Conservation (phyloP, 2,329 filamentous ascomycete species). For the Ceratocystis colombiana region DNA sequence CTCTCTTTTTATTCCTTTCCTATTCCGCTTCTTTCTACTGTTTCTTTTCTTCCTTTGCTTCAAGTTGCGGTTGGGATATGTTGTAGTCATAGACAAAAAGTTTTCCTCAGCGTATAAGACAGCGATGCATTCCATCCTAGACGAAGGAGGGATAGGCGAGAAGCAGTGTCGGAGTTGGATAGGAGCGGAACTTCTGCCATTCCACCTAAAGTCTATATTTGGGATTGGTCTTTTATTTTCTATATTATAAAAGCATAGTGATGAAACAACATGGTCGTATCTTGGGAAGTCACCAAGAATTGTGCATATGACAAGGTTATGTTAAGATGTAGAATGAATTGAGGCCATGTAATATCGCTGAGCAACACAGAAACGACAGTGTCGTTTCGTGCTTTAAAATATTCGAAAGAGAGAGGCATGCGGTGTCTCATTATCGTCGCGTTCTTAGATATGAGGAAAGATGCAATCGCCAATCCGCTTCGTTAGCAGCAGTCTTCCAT, state of each 20-base stretch:
- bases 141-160: no score
- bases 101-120: neutral
- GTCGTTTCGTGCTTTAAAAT: no score
- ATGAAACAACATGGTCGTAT: neutral
- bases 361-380: no score
- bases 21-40: neutral
- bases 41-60: neutral
- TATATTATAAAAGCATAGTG: neutral
- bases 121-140: neutral
- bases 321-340: neutral
- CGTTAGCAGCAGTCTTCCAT: slow-evolving; percentile 30
- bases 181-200: slow-evolving; percentile 15
- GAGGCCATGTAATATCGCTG: no score
- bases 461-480: neutral
- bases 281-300: neutral
- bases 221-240: slow-evolving; percentile 17
- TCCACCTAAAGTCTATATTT: slow-evolving; percentile 20
- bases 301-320: neutral
- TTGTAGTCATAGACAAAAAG: neutral
- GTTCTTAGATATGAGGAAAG: neutral
- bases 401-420: no score
- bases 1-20: slow-evolving; percentile 7
- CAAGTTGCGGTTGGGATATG: neutral
- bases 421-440: no score
- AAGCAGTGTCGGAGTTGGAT: neutral